These are phyloP conservation scores for Trifolium repens DNA, from an alignment of 306 rosid genomes.

Conservation along the genomic window DNA sequence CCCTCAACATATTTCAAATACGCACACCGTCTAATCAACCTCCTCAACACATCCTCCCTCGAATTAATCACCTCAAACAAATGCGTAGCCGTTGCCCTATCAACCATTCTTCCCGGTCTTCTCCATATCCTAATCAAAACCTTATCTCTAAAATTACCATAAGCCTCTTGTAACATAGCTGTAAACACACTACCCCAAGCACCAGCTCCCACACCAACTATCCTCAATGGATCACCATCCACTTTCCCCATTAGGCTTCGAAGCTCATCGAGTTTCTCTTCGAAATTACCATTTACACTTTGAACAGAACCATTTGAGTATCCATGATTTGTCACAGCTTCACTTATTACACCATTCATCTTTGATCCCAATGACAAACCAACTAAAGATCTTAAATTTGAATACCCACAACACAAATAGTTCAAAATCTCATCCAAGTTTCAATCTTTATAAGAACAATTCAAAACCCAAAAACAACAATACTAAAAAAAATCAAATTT, in stretches of 20 bases:
- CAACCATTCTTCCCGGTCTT: slow-evolving; percentile 75
- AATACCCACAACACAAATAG: slow-evolving; percentile 17
- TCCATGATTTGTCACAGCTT: slow-evolving; percentile 31
- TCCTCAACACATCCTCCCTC: slow-evolving; percentile 88
- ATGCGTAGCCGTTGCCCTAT: slow-evolving; percentile 81
- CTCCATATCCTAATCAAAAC: slow-evolving; percentile 86
- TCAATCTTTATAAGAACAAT: slow-evolving; percentile 23
- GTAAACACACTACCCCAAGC: slow-evolving; percentile 98
- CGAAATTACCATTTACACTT: slow-evolving; percentile 56
- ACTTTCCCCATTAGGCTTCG: slow-evolving; percentile 71
- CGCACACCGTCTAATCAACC: slow-evolving; percentile 89
- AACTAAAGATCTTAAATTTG: slow-evolving; percentile 24
- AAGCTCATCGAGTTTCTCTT: slow-evolving; percentile 85
- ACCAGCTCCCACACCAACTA: slow-evolving; percentile 95
- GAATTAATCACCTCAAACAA: slow-evolving; percentile 92
- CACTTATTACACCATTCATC: slow-evolving; percentile 52
- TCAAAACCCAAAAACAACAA: slow-evolving; percentile 20
- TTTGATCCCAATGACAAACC: slow-evolving; percentile 42
- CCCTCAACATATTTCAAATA: slow-evolving; percentile 94
- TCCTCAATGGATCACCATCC: slow-evolving; percentile 85
- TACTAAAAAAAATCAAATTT: slow-evolving; percentile 23
- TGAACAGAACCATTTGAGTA: slow-evolving; percentile 54
- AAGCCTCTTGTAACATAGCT: slow-evolving; percentile 85
- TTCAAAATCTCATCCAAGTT: slow-evolving; percentile 33
- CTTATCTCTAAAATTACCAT: slow-evolving; percentile 79